Conservation (phyloP, 73 alveolate genomes). For the Paramecium tetraurelia region DNA sequence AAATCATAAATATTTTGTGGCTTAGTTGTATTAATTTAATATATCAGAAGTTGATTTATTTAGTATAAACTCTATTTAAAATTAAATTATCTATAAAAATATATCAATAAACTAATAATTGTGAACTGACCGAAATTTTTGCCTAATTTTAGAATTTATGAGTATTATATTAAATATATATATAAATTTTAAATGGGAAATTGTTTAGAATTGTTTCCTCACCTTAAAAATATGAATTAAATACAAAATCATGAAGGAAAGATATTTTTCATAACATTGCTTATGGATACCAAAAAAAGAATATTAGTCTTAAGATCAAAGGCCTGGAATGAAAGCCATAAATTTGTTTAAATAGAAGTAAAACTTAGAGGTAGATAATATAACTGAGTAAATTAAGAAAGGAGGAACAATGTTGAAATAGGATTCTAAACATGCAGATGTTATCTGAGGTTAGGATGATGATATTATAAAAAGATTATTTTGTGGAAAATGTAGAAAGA, state of each 20-base stretch:
- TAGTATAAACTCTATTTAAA: background rate
- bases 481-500: background rate
- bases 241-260: too few species aligned
- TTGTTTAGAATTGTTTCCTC: too few species aligned
- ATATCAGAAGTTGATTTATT: background rate
- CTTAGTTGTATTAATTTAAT: too few species aligned
- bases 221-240: too few species aligned
- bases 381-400: constrained; percentile 13
- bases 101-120: too few species aligned
- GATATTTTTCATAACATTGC: too few species aligned
- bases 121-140: background rate
- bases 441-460: background rate
- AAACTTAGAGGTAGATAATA: constrained; percentile 37
- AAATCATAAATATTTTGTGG: too few species aligned
- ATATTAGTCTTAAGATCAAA: background rate
- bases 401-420: constrained; percentile 30
- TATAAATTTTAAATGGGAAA: constrained; percentile 53
- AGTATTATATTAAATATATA: background rate
- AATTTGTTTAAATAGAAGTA: constrained; percentile 25
- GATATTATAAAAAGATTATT: background rate
- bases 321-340: background rate
- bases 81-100: background rate
- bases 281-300: constrained; percentile 53
- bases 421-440: background rate
- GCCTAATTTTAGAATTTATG: background rate